Evolutionary conservation across 176 grass and related monocot genomes (phyloP), one percentile per base, ranked within the genome.

Genomic region (Eleusine indica): DNA sequence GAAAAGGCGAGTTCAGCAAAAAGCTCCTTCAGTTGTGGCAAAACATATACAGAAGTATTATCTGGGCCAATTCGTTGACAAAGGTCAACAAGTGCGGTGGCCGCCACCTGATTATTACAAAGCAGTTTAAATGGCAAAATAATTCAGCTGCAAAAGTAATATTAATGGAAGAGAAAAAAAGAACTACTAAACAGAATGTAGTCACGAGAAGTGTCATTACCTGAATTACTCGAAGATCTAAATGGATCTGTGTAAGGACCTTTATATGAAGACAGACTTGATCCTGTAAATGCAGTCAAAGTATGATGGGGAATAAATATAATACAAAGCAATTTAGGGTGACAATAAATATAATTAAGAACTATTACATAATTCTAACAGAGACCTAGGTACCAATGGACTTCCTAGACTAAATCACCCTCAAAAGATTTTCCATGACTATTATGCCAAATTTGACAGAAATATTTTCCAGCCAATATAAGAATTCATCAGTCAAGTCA

Each of bases 1-100:
- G 85, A 89, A 84, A 95, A 98, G 30, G 95, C 92, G 58, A 95
- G 68, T 87, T 95, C 92, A 77, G 89, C 85, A 95, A 98, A 95
- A 81, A 98, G 82, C 39, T 90, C 87, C 68, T 88, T 95, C 51
- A 98, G 82, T 81, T 91, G 85, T 46, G 91, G 92, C 84, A 98
- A 84, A 77, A 93, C 74, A 93, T 91, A 82, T 54, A 71, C 53
- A 76, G 46, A 66, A 70, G 90, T 90, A 67, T 79, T 91, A 39
- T 91, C 92, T 75, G 92, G 84, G 73, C 95, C 92, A 88, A 98
- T 91, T 60, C 64, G 90, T 81, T 88, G 87, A 86, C 92, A 98
- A 83, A 98, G 91, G 75, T 83, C 82, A 78, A 87, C 74, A 77
- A 98, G 77, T 73, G 87, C 61, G 21, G 76, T 87, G 71, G 90